phyloP scores from a whole-genome alignment of 331 rosid species.

The Malus hybrid region DNA sequence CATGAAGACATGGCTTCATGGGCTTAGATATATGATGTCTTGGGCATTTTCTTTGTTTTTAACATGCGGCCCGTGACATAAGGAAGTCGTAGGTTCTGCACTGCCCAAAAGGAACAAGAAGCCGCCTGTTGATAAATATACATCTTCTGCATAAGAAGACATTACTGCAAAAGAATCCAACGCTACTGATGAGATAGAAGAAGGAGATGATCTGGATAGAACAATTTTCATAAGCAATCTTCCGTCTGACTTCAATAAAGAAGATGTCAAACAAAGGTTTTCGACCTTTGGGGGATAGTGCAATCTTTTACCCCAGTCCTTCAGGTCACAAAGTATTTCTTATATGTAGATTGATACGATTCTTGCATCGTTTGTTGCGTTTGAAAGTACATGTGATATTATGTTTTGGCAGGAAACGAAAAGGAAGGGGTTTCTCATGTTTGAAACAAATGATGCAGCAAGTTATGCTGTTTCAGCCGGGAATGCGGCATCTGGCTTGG shows the following conservation, averaged over 20 bases:
- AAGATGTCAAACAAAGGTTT: slow-evolving; percentile 80
- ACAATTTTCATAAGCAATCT: slow-evolving; percentile 77
- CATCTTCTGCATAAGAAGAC: too few relatives aligned
- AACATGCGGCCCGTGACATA: too few relatives aligned
- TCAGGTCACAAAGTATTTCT: slow-evolving; percentile 68
- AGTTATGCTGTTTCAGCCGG: slow-evolving; percentile 66
- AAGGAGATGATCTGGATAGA: slow-evolving; percentile 47
- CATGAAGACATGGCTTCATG: too few relatives aligned
- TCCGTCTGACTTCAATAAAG: slow-evolving; percentile 66
- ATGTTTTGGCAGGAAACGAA: slow-evolving; percentile 68
- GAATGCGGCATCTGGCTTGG: slow-evolving; percentile 54
- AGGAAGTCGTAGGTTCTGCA: too few relatives aligned
- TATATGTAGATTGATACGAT: not conserved
- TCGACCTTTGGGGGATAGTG: slow-evolving; percentile 82
- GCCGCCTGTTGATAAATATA: slow-evolving; percentile 11
- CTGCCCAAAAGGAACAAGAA: slow-evolving; percentile 30
- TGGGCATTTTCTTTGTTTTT: too few relatives aligned
- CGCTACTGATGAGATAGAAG: slow-evolving; percentile 40
- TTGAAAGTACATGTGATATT: slow-evolving; percentile 5
- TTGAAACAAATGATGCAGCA: slow-evolving; percentile 67
- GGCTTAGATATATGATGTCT: too few relatives aligned
- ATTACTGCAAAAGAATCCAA: slow-evolving; percentile 30
- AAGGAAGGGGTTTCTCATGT: slow-evolving; percentile 93
- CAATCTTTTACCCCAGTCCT: slow-evolving; percentile 78
- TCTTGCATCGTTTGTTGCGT: slow-evolving; percentile 8